Evolutionary conservation across 108 stramenopile species (phyloP).

Genomic region (Skeletonema potamos): DNA sequence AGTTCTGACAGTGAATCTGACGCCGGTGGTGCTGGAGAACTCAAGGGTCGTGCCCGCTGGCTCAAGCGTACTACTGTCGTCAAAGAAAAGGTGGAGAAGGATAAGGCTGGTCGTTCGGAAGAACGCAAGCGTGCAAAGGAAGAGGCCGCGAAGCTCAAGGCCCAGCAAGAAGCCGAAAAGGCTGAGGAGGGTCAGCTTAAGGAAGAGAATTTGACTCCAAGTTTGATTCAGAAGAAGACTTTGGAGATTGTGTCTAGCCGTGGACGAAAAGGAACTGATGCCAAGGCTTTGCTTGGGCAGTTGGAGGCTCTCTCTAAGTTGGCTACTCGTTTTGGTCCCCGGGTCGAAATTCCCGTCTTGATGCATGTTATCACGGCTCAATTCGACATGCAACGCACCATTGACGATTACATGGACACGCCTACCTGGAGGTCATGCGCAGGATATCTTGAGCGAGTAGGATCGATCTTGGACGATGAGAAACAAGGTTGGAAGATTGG

Average conservation of each 20-base stretch:
- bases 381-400: constrained; percentile 91
- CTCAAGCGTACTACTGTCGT: constrained; percentile 86
- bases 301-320: constrained; percentile 85
- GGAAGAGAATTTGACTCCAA: constrained; percentile 68
- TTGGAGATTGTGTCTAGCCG: constrained; percentile 86
- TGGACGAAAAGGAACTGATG: constrained; percentile 89
- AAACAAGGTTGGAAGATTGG: constrained; percentile 58
- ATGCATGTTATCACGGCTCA: constrained; percentile 94
- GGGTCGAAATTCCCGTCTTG: constrained; percentile 91
- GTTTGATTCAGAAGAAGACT: constrained; percentile 72
- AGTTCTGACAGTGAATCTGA: constrained; percentile 58
- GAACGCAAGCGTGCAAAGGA: constrained; percentile 50
- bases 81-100: constrained; percentile 77
- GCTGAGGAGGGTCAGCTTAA: constrained; percentile 33
- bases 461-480: constrained; percentile 73
- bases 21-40: constrained; percentile 60
- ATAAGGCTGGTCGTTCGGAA: constrained; percentile 58
- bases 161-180: constrained; percentile 32
- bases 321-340: constrained; percentile 82
- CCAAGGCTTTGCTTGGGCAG: constrained; percentile 74
- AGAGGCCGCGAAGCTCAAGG: constrained; percentile 51
- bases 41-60: constrained; percentile 97
- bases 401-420: constrained; percentile 97
- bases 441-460: constrained; percentile 75
- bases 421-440: constrained; percentile 91